phyloP scores from a whole-genome alignment of 2,329 filamentous ascomycete genomes.

The Xylariaceae sp. region DNA sequence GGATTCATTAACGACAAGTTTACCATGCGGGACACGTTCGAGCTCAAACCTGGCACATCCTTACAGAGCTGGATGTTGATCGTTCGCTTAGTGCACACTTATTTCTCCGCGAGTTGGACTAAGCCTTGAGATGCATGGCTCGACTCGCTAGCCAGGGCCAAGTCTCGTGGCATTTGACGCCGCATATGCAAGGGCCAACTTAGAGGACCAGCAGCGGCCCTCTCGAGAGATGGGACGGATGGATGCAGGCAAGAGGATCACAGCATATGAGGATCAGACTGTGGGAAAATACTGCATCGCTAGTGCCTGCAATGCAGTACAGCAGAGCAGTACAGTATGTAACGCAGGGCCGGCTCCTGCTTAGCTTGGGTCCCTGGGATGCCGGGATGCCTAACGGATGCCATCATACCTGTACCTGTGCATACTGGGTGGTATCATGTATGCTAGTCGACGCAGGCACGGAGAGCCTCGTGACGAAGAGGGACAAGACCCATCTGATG shows the following conservation, averaged over 20 bases:
- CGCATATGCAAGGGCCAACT: slow-evolving; percentile 22
- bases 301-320: neutral
- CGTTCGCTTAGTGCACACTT: slow-evolving; percentile 19
- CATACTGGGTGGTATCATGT: too few relatives aligned
- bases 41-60: slow-evolving; percentile 31
- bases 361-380: neutral
- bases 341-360: neutral
- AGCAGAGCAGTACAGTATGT: too few relatives aligned
- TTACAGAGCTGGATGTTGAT: slow-evolving; percentile 29
- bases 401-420: too few relatives aligned
- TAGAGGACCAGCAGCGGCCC: slow-evolving; percentile 19
- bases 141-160: slow-evolving; percentile 14
- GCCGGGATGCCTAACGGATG: neutral
- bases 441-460: too few relatives aligned
- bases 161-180: slow-evolving; percentile 23
- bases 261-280: too few relatives aligned
- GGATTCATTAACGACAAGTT: slow-evolving; percentile 25
- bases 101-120: slow-evolving; percentile 17
- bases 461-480: slow-evolving; percentile 6
- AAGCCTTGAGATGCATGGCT: slow-evolving; percentile 14
- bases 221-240: slow-evolving; percentile 8
- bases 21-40: slow-evolving; percentile 20
- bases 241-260: too few relatives aligned
- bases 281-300: neutral
- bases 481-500: slow-evolving; percentile 14